These are phyloP conservation scores for Cercospora janseana DNA, from an alignment of 2,329 filamentous ascomycete species.

Conservation along the genomic window DNA sequence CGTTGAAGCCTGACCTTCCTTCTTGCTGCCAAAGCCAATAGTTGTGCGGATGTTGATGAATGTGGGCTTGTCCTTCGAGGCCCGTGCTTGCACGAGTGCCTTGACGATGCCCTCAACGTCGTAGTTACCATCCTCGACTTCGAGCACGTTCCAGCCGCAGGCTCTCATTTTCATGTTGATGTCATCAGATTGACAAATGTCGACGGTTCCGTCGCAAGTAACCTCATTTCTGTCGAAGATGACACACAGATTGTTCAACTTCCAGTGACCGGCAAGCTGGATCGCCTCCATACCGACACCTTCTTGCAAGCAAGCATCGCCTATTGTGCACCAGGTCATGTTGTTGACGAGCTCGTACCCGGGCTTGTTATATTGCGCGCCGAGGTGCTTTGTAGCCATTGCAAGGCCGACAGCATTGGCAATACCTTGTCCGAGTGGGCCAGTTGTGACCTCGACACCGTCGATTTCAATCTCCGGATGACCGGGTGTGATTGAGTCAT, in stretches of 20 bases:
- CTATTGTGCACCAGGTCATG: conserved; percentile 57
- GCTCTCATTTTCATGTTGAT: conserved; percentile 58
- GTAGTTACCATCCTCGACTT: conserved; percentile 54
- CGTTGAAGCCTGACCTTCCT: conserved; percentile 53
- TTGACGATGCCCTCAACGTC: conserved; percentile 52
- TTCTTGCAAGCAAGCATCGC: conserved; percentile 59
- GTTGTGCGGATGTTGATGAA: conserved; percentile 59
- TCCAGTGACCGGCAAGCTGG: conserved; percentile 56
- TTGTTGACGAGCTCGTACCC: conserved; percentile 52
- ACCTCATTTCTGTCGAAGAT: conserved; percentile 62
- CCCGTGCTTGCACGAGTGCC: conserved; percentile 44
- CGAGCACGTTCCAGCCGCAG: conserved; percentile 55
- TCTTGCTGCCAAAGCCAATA: conserved; percentile 54
- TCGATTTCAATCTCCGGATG: conserved; percentile 55
- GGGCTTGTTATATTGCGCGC: conserved; percentile 54
- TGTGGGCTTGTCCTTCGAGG: conserved; percentile 47
- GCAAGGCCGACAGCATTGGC: conserved; percentile 61
- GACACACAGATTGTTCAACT: conserved; percentile 56
- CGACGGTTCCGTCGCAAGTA: conserved; percentile 57
- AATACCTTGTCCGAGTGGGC: conserved; percentile 58
- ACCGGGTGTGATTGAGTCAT: conserved; percentile 52
- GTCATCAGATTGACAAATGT: conserved; percentile 54
- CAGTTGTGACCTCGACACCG: conserved; percentile 60
- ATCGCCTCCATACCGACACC: conserved; percentile 59
- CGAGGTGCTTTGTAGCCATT: conserved; percentile 58